phyloP scores from a whole-genome alignment of 495 filamentous ascomycete species.

The Jackrogersella multiformis region DNA sequence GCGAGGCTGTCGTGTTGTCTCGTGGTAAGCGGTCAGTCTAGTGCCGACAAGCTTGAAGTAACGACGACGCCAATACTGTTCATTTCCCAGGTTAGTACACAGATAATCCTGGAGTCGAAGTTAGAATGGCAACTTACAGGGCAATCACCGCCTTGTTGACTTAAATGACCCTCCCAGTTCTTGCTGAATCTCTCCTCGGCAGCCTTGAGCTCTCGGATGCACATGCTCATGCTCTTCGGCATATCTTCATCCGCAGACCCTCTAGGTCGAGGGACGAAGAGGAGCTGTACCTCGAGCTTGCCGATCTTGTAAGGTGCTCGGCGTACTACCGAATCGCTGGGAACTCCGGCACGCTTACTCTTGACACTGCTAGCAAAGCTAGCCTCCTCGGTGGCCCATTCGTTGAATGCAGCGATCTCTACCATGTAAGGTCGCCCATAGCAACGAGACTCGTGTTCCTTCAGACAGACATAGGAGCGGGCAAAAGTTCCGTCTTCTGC shows the following conservation, averaged over 20 bases:
- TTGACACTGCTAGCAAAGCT: slow-evolving; percentile 76
- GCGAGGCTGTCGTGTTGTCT: slow-evolving; percentile 91
- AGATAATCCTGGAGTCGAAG: not conserved
- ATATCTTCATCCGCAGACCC: slow-evolving; percentile 92
- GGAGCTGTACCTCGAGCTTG: slow-evolving; percentile 88
- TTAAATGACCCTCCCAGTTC: slow-evolving; percentile 86
- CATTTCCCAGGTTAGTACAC: slow-evolving; percentile 40
- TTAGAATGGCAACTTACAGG: slow-evolving; percentile 71
- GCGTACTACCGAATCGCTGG: slow-evolving; percentile 66
- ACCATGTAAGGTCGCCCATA: slow-evolving; percentile 87
- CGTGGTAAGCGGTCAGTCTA: slow-evolving; percentile 95
- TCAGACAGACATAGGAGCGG: slow-evolving; percentile 89
- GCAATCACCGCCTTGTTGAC: slow-evolving; percentile 97
- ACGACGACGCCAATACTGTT: slow-evolving; percentile 92
- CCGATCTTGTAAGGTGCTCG: slow-evolving; percentile 93
- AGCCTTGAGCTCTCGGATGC: slow-evolving; percentile 89
- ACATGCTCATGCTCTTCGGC: slow-evolving; percentile 97
- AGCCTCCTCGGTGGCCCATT: slow-evolving; percentile 92
- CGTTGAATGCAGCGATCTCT: slow-evolving; percentile 94
- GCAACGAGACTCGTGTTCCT: slow-evolving; percentile 85
- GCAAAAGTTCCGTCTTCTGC: slow-evolving; percentile 93
- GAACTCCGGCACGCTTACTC: slow-evolving; percentile 73
- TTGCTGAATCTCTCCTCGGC: slow-evolving; percentile 77
- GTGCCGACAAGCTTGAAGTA: slow-evolving; percentile 94
- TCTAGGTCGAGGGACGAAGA: slow-evolving; percentile 93